Conservation (phyloP, 164 flowering plant species). For the Aristolochia contorta region DNA sequence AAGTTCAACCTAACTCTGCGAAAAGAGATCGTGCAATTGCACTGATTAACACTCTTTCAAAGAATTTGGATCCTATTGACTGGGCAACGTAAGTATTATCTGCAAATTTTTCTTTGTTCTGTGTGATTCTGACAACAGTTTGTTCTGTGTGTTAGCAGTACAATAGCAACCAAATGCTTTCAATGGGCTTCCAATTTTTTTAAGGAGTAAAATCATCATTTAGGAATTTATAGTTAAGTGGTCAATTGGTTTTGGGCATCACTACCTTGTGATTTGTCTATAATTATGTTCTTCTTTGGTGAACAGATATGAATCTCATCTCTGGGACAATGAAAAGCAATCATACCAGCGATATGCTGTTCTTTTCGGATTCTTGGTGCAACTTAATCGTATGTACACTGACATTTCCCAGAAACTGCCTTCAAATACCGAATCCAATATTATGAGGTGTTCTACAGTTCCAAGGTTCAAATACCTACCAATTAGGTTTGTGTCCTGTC, state of each 20-base stretch:
- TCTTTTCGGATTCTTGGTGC: slow-evolving; percentile 93
- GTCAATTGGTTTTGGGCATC: neutral
- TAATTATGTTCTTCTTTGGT: slow-evolving; percentile 1
- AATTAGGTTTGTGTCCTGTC: slow-evolving; percentile 52
- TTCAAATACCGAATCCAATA: slow-evolving; percentile 74
- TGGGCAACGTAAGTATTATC: slow-evolving; percentile 84
- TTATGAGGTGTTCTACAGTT: slow-evolving; percentile 79
- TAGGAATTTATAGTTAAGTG: too few relatives aligned
- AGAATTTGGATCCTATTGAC: slow-evolving; percentile 89
- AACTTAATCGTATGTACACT: slow-evolving; percentile 78
- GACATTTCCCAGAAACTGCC: slow-evolving; percentile 68
- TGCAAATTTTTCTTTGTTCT: neutral
- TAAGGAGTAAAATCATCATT: too few relatives aligned
- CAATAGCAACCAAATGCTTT: too few relatives aligned
- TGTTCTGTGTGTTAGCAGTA: too few relatives aligned
- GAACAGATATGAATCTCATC: slow-evolving; percentile 78
- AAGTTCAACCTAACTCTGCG: slow-evolving; percentile 33
- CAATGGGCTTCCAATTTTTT: too few relatives aligned
- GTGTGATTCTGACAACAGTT: neutral
- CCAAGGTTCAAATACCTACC: slow-evolving; percentile 98
- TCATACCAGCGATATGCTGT: slow-evolving; percentile 86
- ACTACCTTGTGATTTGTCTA: neutral
- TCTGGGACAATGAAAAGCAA: slow-evolving; percentile 94
- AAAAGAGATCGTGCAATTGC: slow-evolving; percentile 32
- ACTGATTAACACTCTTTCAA: slow-evolving; percentile 47